These are phyloP conservation scores for Hypoxylon sp. DNA, from an alignment of 2,329 filamentous ascomycete species.

Conservation along the genomic window DNA sequence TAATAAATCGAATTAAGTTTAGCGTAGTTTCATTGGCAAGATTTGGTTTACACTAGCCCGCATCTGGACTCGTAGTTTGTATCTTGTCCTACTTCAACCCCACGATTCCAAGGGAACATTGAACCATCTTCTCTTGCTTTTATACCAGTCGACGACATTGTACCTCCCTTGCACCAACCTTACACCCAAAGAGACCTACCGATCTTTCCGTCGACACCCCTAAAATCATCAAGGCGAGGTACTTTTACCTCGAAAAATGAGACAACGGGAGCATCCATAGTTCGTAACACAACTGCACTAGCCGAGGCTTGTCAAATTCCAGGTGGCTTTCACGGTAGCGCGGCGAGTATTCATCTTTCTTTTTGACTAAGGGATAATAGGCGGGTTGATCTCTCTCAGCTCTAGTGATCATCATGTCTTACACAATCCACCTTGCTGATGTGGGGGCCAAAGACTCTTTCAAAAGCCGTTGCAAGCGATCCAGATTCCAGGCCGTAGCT, in stretches of 20 bases:
- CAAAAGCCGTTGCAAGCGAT: slow-evolving; percentile 27
- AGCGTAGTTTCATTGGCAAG: slow-evolving; percentile 38
- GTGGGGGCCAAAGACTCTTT: slow-evolving; percentile 24
- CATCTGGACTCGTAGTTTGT: slow-evolving; percentile 15
- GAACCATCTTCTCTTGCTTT: slow-evolving; percentile 31
- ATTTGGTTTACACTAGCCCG: slow-evolving; percentile 22
- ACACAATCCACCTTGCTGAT: slow-evolving; percentile 32
- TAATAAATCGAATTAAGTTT: slow-evolving; percentile 30
- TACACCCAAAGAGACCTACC: slow-evolving; percentile 28
- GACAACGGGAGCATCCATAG: slow-evolving; percentile 24
- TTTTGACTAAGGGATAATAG: slow-evolving; percentile 34
- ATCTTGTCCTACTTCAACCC: slow-evolving; percentile 32
- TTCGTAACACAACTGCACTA: slow-evolving; percentile 16
- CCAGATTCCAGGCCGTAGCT: slow-evolving; percentile 13
- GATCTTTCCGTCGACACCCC: slow-evolving; percentile 17
- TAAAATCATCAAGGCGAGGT: slow-evolving; percentile 5
- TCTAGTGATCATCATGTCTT: slow-evolving; percentile 30
- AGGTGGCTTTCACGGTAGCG: slow-evolving; percentile 31
- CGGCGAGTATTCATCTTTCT: slow-evolving; percentile 13
- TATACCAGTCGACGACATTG: slow-evolving; percentile 11
- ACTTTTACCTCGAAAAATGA: slow-evolving; percentile 15
- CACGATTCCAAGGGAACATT: slow-evolving; percentile 16
- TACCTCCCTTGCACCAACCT: slow-evolving; percentile 38
- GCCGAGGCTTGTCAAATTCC: slow-evolving; percentile 21
- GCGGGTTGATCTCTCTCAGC: slow-evolving; percentile 24